Evolutionary conservation across 805 yeast genomes (phyloP).

Genomic region (Candida montana): DNA sequence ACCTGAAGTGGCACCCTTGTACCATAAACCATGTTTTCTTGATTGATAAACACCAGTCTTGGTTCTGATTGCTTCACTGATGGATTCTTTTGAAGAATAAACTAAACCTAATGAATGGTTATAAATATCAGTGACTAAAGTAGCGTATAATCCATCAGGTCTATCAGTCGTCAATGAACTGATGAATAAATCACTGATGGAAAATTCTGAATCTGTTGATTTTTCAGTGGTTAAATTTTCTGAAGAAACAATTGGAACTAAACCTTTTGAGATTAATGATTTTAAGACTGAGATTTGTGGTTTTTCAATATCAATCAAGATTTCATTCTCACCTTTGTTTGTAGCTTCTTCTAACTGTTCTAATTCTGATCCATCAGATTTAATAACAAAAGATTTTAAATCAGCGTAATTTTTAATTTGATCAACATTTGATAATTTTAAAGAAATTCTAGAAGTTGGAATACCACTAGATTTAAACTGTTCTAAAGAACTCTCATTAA

Average conservation of each 20-base stretch:
- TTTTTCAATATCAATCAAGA: conserved; percentile 13
- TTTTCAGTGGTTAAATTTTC: conserved; percentile 16
- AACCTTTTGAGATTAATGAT: conserved; percentile 19
- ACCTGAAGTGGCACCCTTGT: conserved; percentile 94
- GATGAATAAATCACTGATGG: conserved; percentile 41
- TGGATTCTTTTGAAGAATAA: conserved; percentile 80
- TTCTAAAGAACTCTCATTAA: conserved; percentile 26
- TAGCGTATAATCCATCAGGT: conserved; percentile 76
- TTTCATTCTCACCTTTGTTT: conserved; percentile 14
- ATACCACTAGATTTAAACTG: conserved; percentile 42
- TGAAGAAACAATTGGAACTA: conserved; percentile 22
- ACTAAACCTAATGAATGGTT: conserved; percentile 83
- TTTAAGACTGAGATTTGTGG: conserved; percentile 13
- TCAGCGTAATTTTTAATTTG: conserved; percentile 10
- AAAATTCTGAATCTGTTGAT: conserved; percentile 17
- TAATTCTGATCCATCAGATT: conserved; percentile 15
- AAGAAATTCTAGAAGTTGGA: conserved; percentile 31
- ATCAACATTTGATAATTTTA: conserved; percentile 7
- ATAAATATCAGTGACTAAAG: conserved; percentile 67
- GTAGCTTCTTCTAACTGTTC: conserved; percentile 18
- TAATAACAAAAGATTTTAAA: conserved; percentile 15
- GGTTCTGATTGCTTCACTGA: conserved; percentile 73
- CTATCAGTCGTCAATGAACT: conserved; percentile 71
- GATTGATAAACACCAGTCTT: conserved; percentile 91
- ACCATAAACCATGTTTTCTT: conserved; percentile 90